Evolutionary conservation across 768 basidiomycete genomes (phyloP).

Genomic region (Pholiota molesta): DNA sequence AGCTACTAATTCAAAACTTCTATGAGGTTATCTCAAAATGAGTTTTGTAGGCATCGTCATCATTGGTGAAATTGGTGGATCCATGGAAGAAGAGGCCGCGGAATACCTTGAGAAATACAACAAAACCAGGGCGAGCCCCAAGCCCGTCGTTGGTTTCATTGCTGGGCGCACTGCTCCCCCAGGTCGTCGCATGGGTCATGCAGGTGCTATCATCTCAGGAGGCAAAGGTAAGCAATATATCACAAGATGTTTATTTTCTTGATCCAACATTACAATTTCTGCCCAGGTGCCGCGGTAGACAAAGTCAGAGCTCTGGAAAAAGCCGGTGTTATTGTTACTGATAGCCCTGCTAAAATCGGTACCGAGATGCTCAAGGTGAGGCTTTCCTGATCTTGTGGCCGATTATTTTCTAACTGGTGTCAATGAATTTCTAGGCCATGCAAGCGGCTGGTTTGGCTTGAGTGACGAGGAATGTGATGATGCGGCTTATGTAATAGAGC

Average conservation of each 20-base stretch:
- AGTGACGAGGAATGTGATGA: constrained; percentile 11
- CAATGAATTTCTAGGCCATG: constrained; percentile 60
- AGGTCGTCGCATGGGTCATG: constrained; percentile 97
- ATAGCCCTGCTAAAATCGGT: constrained; percentile 96
- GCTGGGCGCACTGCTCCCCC: constrained; percentile 98
- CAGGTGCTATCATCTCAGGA: constrained; percentile 97
- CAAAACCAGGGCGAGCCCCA: constrained; percentile 82
- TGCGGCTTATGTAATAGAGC: constrained; percentile 24
- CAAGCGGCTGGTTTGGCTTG: constrained; percentile 70
- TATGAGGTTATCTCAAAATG: constrained; percentile 10
- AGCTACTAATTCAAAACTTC: constrained; percentile 13
- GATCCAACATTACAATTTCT: constrained; percentile 1
- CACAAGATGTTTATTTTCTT: background rate
- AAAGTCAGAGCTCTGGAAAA: constrained; percentile 90
- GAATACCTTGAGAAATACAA: constrained; percentile 94
- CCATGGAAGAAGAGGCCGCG: constrained; percentile 99
- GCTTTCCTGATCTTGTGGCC: constrained; percentile 3
- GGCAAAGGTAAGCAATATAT: constrained; percentile 74
- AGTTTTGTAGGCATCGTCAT: constrained; percentile 79
- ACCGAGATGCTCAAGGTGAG: constrained; percentile 83
- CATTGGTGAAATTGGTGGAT: constrained; percentile 98
- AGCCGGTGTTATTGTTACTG: constrained; percentile 92
- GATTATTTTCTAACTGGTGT: constrained; percentile 1
- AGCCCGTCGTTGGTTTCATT: constrained; percentile 98
- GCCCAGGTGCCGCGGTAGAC: constrained; percentile 82